These are phyloP conservation scores for Helotiales sp. DNA, from an alignment of 2,329 filamentous ascomycete genomes.

Conservation along the genomic window DNA sequence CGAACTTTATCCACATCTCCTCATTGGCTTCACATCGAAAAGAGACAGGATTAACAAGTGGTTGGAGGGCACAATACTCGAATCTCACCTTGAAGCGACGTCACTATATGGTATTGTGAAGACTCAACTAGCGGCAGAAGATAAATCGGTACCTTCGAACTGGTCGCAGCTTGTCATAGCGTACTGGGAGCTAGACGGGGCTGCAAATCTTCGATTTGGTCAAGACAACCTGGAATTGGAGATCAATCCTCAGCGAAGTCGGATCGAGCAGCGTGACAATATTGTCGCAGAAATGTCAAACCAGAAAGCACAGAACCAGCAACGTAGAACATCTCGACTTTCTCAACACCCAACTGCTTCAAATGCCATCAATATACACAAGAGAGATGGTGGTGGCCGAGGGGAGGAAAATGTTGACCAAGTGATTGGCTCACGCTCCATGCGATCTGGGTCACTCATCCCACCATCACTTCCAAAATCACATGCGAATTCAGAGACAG, in stretches of 20 bases:
- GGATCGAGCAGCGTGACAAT: not conserved
- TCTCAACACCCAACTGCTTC: not conserved
- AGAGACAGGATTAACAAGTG: constrained; percentile 37
- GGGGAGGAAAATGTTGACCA: not conserved
- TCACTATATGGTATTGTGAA: constrained; percentile 27
- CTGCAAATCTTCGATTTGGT: constrained; percentile 11
- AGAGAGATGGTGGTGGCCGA: not conserved
- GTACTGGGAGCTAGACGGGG: constrained; percentile 30
- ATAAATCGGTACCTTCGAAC: constrained; percentile 28
- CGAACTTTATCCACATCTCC: constrained; percentile 26
- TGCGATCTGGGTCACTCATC: not conserved
- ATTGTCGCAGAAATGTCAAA: not conserved
- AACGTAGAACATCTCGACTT: not conserved
- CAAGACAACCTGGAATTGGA: not conserved
- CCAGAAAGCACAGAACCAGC: not conserved
- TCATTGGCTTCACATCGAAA: constrained; percentile 31
- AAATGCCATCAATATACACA: not conserved
- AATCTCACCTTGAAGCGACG: constrained; percentile 31
- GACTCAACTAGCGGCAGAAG: constrained; percentile 25
- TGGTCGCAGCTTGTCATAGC: constrained; percentile 37
- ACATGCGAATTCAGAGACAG: constrained; percentile 3
- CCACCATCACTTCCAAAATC: constrained; percentile 7
- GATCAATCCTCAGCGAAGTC: not conserved
- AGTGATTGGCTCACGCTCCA: not conserved
- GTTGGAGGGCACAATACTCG: constrained; percentile 29